Percentiles rank a stretch among this genome's conserved stretches.
Conservation (phyloP, 108 stramenopile genomes). For the Chaetoceros tenuissimus region DNA sequence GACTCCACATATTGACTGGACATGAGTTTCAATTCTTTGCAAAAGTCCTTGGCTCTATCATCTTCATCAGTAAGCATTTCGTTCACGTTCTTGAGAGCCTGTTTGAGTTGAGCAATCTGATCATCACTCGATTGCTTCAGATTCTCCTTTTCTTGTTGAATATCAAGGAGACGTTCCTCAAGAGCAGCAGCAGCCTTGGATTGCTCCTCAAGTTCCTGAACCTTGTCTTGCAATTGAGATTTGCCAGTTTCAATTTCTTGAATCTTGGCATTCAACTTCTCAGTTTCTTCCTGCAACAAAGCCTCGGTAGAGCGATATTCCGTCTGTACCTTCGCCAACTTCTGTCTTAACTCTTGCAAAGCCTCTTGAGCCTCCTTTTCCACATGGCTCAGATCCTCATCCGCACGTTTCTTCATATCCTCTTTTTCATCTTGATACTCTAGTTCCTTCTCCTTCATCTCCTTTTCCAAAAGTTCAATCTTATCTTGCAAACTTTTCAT, state of each 20-base stretch:
- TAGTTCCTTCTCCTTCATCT: background rate
- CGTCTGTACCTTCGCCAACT: background rate
- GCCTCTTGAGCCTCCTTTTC: background rate
- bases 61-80: background rate
- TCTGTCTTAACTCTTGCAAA: background rate
- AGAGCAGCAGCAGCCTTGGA: background rate
- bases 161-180: background rate
- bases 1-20: background rate
- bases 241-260: background rate
- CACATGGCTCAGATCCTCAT: background rate
- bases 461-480: background rate
- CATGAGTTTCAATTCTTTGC: background rate
- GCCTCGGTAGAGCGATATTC: background rate
- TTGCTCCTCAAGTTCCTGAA: background rate
- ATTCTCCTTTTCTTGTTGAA: background rate
- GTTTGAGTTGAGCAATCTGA: background rate
- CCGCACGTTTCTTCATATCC: background rate
- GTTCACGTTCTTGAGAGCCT: background rate
- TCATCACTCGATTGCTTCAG: background rate
- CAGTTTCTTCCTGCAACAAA: background rate
- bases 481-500: background rate
- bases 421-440: background rate
- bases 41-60: background rate
- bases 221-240: background rate
- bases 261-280: background rate